Evolutionary conservation across 169 alveolate species (phyloP).

Genomic region (Eimeria acervulina): DNA sequence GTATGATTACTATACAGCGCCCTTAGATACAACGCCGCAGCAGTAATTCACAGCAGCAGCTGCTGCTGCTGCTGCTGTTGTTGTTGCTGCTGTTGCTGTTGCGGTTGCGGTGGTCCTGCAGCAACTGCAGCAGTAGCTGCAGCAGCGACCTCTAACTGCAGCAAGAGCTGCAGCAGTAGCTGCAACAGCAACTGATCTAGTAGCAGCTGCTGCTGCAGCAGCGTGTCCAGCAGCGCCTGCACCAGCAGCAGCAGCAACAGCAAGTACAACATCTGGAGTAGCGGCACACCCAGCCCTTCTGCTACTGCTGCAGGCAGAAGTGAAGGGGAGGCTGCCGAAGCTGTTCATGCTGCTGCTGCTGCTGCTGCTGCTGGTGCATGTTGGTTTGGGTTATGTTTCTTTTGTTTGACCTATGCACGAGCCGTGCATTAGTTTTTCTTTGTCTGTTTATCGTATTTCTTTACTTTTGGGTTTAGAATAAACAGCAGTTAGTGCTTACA

Average conservation of each 20-base stretch:
- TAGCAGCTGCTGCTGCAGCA: neutral
- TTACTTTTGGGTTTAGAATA: neutral
- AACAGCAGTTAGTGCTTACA: no score
- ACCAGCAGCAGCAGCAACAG: neutral
- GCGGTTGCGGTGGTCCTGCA: neutral
- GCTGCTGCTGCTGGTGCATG: neutral
- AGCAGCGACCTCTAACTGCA: neutral
- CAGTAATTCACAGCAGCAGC: constrained; percentile 28
- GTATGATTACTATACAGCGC: constrained; percentile 91
- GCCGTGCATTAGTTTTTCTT: neutral
- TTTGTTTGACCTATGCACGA: neutral
- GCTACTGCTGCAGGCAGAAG: neutral
- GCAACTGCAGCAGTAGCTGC: neutral
- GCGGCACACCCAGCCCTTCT: neutral
- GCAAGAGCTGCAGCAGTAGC: neutral
- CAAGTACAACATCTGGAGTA: neutral
- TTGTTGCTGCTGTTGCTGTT: constrained; percentile 21
- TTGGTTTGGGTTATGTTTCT: neutral
- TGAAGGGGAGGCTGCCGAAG: neutral
- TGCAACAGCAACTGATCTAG: neutral
- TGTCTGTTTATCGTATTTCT: neutral
- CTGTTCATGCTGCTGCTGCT: neutral
- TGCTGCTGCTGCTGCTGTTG: constrained; percentile 11
- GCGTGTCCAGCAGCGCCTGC: neutral
- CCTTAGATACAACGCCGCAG: constrained; percentile 87